These are phyloP conservation scores for Colletotrichum somersetense DNA, from an alignment of 2,329 filamentous ascomycete species.

Conservation along the genomic window DNA sequence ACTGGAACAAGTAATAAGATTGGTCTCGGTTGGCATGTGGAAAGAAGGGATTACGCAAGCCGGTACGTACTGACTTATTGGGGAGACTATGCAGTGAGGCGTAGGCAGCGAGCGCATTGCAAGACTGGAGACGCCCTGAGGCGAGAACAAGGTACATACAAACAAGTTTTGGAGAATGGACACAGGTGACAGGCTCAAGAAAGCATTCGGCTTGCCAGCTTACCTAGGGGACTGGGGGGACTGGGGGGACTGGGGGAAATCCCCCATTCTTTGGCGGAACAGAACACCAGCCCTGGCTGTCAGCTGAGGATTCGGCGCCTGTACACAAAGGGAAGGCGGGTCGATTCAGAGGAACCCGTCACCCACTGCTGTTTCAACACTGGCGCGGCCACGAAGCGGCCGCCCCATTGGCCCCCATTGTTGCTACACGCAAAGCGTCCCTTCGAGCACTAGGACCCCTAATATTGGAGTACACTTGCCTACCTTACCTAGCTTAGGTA, in stretches of 20 bases:
- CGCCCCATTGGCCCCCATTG: background rate
- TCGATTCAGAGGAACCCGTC: background rate
- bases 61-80: background rate
- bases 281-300: background rate
- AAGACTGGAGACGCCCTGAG: background rate
- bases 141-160: background rate
- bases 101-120: background rate
- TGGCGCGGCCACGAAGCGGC: background rate
- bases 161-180: too few relatives aligned
- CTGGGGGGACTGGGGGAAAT: background rate
- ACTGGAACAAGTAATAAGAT: background rate
- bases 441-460: background rate
- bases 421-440: constrained; percentile 1
- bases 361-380: constrained; percentile 22
- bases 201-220: background rate
- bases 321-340: background rate
- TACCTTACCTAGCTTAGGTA: too few relatives aligned
- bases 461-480: background rate
- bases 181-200: too few relatives aligned
- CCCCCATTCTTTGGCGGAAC: constrained; percentile 3
- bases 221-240: background rate
- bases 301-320: background rate
- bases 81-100: constrained; percentile 1
- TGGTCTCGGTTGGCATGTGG: background rate
- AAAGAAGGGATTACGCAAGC: constrained; percentile 8